phyloP scores from a whole-genome alignment of 192 early-diverging fungal species.

The Lunasporangiospora selenospora region DNA sequence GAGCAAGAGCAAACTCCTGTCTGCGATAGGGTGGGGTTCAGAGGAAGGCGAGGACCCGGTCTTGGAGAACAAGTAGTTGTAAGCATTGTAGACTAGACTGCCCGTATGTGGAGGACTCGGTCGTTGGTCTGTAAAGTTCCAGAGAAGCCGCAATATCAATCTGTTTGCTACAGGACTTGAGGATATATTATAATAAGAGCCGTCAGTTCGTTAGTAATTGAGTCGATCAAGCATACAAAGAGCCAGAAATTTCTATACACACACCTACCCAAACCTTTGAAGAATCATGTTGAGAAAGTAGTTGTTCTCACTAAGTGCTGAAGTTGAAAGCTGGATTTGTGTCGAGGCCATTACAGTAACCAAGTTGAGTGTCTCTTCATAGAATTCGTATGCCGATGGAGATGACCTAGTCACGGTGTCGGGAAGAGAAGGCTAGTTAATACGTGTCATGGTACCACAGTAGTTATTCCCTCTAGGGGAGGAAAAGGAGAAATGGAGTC shows the following conservation, averaged over 20 bases:
- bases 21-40: conserved; percentile 63
- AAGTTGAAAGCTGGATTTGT: conserved; percentile 57
- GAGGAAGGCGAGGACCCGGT: conserved; percentile 38
- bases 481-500: too few relatives aligned
- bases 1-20: conserved; percentile 67
- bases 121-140: conserved; percentile 46
- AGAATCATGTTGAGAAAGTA: conserved; percentile 75
- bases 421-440: too few relatives aligned
- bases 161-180: conserved; percentile 64
- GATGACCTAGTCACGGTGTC: conserved; percentile 48
- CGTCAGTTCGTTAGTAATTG: not conserved
- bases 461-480: too few relatives aligned
- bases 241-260: too few relatives aligned
- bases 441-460: too few relatives aligned
- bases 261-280: conserved; percentile 62
- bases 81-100: conserved; percentile 71
- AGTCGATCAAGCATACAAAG: too few relatives aligned
- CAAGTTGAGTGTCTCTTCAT: conserved; percentile 67
- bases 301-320: conserved; percentile 51
- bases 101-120: conserved; percentile 37
- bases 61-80: conserved; percentile 70
- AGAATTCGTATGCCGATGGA: conserved; percentile 68
- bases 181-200: not conserved
- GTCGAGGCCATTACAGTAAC: conserved; percentile 68
- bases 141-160: conserved; percentile 53